Evolutionary conservation across 1,284 basidiomycete genomes (phyloP).

Genomic region (Leucoagaricus sp.): DNA sequence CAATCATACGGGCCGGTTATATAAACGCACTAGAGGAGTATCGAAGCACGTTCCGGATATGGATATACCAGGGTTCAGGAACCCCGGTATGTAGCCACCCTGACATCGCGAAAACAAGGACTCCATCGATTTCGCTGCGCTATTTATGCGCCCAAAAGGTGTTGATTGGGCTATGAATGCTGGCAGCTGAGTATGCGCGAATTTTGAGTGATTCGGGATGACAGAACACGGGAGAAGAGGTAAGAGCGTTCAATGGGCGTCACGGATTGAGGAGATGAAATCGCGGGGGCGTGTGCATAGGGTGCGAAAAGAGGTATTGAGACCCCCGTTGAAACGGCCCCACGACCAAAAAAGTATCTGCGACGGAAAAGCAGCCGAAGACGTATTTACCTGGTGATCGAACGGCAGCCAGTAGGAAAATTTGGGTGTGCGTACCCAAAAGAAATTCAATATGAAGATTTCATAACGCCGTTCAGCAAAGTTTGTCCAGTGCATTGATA

Average conservation of each 20-base stretch:
- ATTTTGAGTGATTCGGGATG: no score
- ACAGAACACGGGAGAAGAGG: no score
- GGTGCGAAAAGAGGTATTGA: neutral
- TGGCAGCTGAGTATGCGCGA: no score
- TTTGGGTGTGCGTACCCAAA: no score
- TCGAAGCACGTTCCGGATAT: neutral
- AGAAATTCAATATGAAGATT: no score
- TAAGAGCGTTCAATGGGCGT: no score
- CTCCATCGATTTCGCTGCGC: neutral
- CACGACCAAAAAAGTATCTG: neutral
- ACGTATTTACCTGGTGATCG: no score
- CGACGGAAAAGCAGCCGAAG: neutral
- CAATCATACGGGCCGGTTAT: neutral
- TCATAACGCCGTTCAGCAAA: no score
- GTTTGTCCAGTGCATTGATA: no score
- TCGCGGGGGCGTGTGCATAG: no score
- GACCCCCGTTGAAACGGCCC: neutral
- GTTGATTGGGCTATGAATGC: neutral
- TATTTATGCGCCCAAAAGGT: neutral
- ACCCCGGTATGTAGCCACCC: neutral
- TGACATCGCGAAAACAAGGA: neutral
- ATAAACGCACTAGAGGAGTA: neutral
- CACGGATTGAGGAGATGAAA: no score
- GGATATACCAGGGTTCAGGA: neutral
- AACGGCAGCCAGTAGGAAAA: neutral